Conservation (phyloP, 768 basidiomycete genomes). For the Leccinum pellstonianum region DNA sequence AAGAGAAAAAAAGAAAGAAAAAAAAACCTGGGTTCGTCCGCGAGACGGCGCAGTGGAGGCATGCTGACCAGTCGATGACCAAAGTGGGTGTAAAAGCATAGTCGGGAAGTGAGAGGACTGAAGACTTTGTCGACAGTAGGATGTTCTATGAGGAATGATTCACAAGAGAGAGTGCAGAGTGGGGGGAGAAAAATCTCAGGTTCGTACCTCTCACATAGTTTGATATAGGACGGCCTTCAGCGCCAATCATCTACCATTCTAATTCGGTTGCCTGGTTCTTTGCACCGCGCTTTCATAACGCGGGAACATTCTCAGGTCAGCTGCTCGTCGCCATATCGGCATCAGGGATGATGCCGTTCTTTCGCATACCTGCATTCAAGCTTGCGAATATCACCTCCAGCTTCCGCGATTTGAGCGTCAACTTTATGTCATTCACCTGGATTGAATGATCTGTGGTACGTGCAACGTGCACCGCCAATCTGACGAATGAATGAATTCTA, state of each 20-base stretch:
- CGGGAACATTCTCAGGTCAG: background rate
- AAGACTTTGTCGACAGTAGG: background rate
- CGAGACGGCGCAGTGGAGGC: background rate
- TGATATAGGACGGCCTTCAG: background rate
- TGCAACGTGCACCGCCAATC: background rate
- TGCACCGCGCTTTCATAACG: background rate
- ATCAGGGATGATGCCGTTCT: slow-evolving; percentile 1
- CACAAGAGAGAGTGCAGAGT: background rate
- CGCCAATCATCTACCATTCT: background rate
- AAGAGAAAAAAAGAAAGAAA: no score
- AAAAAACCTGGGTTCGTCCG: background rate
- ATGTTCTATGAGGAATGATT: background rate
- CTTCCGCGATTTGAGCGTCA: background rate
- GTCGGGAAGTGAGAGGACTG: background rate
- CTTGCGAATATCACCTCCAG: background rate
- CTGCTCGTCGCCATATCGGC: background rate
- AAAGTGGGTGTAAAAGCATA: background rate
- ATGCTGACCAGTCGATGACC: background rate
- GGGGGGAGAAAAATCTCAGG: background rate
- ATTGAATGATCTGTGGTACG: background rate
- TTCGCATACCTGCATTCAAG: slow-evolving; percentile 6
- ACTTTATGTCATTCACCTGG: background rate
- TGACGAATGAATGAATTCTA: background rate
- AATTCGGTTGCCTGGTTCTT: background rate
- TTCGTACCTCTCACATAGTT: background rate